phyloP scores from a whole-genome alignment of 2,329 filamentous ascomycete genomes.

The Xylariaceae sp. region DNA sequence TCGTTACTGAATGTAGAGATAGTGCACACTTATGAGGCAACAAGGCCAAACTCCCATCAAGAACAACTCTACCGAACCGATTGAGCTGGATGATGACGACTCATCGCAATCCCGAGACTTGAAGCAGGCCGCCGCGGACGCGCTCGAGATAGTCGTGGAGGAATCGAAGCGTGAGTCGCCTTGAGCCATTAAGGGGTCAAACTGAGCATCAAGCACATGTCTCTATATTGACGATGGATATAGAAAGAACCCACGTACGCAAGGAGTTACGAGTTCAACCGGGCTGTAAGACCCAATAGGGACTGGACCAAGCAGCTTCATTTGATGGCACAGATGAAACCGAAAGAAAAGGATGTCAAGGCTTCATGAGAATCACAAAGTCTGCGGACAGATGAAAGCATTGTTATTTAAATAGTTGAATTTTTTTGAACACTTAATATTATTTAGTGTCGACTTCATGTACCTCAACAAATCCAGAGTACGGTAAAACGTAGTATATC shows the following conservation, averaged over 20 bases:
- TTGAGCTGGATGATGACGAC: neutral
- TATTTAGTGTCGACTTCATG: too few relatives aligned
- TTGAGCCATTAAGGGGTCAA: neutral
- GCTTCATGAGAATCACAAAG: neutral
- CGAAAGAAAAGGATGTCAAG: neutral
- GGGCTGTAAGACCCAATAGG: neutral
- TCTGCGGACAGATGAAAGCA: too few relatives aligned
- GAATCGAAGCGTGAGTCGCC: neutral
- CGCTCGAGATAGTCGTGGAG: conserved; percentile 2
- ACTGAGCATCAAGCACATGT: neutral
- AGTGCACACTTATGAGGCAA: conserved; percentile 16
- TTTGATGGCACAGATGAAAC: neutral
- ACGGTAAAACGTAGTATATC: too few relatives aligned
- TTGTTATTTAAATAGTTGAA: too few relatives aligned
- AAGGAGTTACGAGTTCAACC: neutral
- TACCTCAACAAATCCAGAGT: too few relatives aligned
- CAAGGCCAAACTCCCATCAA: neutral
- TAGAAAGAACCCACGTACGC: neutral
- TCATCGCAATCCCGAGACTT: neutral
- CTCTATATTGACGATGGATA: neutral
- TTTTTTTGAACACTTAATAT: too few relatives aligned
- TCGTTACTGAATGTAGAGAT: neutral
- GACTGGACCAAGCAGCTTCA: neutral
- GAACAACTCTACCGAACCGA: neutral
- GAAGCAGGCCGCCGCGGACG: conserved; percentile 7